Evolutionary conservation across 352 stramenopile species (phyloP).

Genomic region (Pythium chondricola): DNA sequence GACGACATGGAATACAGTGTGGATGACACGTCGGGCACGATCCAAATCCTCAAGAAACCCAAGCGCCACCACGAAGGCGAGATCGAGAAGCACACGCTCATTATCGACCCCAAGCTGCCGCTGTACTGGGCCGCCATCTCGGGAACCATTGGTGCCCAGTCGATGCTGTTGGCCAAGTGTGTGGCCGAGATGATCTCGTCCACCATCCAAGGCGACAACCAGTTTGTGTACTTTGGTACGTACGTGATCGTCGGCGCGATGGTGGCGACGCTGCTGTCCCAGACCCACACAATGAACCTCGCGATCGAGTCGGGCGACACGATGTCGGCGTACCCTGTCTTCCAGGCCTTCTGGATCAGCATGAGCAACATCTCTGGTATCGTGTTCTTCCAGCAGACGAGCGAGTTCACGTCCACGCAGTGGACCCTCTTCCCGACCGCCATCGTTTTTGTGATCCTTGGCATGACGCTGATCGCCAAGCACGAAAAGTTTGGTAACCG

Average conservation of each 20-base stretch:
- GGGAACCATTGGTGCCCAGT: slow-evolving; percentile 75
- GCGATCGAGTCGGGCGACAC: slow-evolving; percentile 82
- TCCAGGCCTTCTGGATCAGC: slow-evolving; percentile 86
- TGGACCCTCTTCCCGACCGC: slow-evolving; percentile 79
- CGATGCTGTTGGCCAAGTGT: slow-evolving; percentile 81
- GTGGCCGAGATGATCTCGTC: slow-evolving; percentile 82
- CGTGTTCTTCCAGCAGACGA: slow-evolving; percentile 84
- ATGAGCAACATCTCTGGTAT: slow-evolving; percentile 86
- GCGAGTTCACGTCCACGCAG: slow-evolving; percentile 74
- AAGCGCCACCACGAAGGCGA: slow-evolving; percentile 48
- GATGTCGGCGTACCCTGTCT: slow-evolving; percentile 83
- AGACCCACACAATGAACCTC: slow-evolving; percentile 84
- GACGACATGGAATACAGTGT: neutral
- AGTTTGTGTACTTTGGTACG: slow-evolving; percentile 81
- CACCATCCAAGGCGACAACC: slow-evolving; percentile 75
- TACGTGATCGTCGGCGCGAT: slow-evolving; percentile 77
- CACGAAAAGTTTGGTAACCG: slow-evolving; percentile 86
- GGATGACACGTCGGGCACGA: slow-evolving; percentile 9
- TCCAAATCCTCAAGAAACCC: slow-evolving; percentile 39
- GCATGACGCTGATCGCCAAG: slow-evolving; percentile 80
- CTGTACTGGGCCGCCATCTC: slow-evolving; percentile 86
- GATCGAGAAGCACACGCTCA: slow-evolving; percentile 79
- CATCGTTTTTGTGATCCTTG: slow-evolving; percentile 61
- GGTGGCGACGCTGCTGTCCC: slow-evolving; percentile 64
- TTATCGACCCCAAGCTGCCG: slow-evolving; percentile 81